Evolutionary conservation across 148 eudicot species (phyloP), one percentile per base, ranked within the genome.

Genomic region (Salicornia ramosissima): DNA sequence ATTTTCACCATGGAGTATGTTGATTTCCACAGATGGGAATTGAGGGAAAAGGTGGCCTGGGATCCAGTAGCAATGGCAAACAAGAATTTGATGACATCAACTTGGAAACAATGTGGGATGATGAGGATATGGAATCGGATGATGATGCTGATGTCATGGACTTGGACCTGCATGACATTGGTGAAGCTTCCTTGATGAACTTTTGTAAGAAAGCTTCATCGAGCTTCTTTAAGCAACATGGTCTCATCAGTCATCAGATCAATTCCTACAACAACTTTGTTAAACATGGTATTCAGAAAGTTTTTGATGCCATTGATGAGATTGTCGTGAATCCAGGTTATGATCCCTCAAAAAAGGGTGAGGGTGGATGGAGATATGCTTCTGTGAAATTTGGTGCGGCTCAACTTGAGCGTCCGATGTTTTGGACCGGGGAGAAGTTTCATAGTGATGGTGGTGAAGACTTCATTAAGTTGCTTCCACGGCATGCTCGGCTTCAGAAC

Each of bases 401-500:
- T 19, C 84, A 78, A 30, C 82, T 94, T 11, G 96, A 94, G 70
- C 85, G 80, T 46, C 98, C 98, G 4, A 78, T 73, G 74, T 84
- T 88, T 62, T 94, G 90, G 88, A 86, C 89, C 0, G 97, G 96
- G 8, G 92, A 86, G 2, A 87, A 85, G 62, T 84, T 81, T 47
- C 71, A 80, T 10, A 81, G 79, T 45, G 95, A 88, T 33, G 82
- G 83, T 16, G 90, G 85, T 7, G 80, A 80, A 70, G 83, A 80
- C 46, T 78, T 50, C 40, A 74, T 85, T 30, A 74, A 87, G 6
- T 64, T 94, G 76, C 82, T 78, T 21, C 98, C 98, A 10, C 79
- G 92, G 28, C 97, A 94, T 82, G 97, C 98, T 39, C 89, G 97
- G 40, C 87, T 94, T 25, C 97, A 90, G 64, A 87, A 90, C 72